These are phyloP conservation scores for Claviceps lovelessii DNA, from an alignment of 2,329 filamentous ascomycete genomes.

Conservation along the genomic window DNA sequence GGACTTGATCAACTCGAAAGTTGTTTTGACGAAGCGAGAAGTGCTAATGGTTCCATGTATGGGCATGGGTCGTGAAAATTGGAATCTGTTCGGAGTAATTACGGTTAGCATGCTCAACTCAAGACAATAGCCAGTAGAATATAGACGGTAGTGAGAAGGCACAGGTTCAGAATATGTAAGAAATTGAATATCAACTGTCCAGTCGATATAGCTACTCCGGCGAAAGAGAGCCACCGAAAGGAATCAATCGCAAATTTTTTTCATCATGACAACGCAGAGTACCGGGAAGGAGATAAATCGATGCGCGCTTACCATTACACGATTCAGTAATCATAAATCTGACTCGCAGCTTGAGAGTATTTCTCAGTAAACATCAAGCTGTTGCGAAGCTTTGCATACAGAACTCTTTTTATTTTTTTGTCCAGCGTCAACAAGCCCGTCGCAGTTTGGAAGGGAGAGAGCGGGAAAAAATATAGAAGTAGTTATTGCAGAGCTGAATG, in stretches of 20 bases:
- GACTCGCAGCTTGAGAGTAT: not conserved
- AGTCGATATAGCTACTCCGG: constrained; percentile 73
- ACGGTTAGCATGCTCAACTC: not conserved
- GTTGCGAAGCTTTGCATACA: not conserved
- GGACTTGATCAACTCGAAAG: too few species aligned
- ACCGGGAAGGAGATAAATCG: not conserved
- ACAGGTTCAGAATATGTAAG: constrained; percentile 93
- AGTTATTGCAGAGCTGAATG: not conserved
- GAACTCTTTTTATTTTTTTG: not conserved
- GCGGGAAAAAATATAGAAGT: not conserved
- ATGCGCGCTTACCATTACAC: not conserved
- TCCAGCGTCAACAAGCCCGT: too few species aligned
- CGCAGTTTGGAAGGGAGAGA: not conserved
- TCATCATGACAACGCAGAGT: constrained; percentile 51
- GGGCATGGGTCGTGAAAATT: not conserved
- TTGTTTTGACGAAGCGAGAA: too few species aligned
- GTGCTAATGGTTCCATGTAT: too few species aligned
- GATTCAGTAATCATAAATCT: not conserved
- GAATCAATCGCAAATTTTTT: constrained; percentile 98
- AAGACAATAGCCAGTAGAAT: not conserved
- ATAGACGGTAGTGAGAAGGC: constrained; percentile 8
- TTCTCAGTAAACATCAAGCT: not conserved
- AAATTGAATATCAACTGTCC: constrained; percentile 72
- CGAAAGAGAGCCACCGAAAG: constrained; percentile 67
- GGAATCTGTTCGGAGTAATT: not conserved